phyloP scores from a whole-genome alignment of 306 rosid genomes.

The Casuarina cunninghamiana region DNA sequence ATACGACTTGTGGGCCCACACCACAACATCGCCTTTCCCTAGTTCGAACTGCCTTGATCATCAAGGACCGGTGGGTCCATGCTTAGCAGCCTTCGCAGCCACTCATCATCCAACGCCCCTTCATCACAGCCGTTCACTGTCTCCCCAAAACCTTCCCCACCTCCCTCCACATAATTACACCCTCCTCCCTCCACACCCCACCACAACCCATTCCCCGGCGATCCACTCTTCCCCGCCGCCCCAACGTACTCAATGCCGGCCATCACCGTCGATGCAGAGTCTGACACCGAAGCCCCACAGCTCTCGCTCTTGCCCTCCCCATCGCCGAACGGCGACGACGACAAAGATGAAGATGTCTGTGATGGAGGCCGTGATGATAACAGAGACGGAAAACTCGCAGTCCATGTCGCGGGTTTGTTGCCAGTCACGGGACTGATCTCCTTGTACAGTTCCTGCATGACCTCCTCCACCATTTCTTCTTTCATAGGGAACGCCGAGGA shows the following conservation, averaged over 20 bases:
- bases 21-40: neutral
- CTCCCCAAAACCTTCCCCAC: neutral
- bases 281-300: constrained; percentile 37
- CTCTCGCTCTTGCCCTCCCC: constrained; percentile 21
- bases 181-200: neutral
- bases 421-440: neutral
- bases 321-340: neutral
- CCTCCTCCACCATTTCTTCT: constrained; percentile 8
- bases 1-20: too few species aligned
- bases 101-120: neutral
- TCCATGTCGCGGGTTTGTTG: too few species aligned
- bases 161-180: neutral
- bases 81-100: neutral
- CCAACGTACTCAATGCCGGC: constrained; percentile 23
- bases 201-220: neutral
- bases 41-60: neutral
- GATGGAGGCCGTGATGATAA: neutral
- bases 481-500: neutral
- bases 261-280: constrained; percentile 35
- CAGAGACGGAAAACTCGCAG: neutral
- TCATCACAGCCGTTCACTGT: neutral
- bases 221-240: neutral
- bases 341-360: neutral
- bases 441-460: constrained; percentile 6
- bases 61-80: neutral